Evolutionary conservation across 2,329 filamentous ascomycete species (phyloP).

Genomic region (Sporothrix mexicana): DNA sequence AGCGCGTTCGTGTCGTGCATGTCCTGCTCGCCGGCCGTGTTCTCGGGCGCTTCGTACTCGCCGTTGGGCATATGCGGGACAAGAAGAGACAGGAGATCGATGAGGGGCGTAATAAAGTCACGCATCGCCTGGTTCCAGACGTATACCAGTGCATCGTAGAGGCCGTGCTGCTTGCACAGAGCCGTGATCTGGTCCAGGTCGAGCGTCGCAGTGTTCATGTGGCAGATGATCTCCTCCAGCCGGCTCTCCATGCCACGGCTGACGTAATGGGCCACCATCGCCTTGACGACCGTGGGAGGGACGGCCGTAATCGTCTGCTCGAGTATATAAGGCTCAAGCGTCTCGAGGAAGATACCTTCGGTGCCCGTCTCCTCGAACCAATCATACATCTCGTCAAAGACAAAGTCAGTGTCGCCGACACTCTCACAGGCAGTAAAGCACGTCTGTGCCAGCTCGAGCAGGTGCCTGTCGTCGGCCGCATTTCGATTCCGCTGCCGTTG

Average conservation of each 20-base stretch:
- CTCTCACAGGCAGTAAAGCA: conserved; percentile 84
- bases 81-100: conserved; percentile 78
- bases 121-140: conserved; percentile 91
- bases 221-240: conserved; percentile 92
- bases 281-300: conserved; percentile 84
- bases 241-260: conserved; percentile 74
- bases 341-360: conserved; percentile 81
- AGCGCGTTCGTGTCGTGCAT: conserved; percentile 72
- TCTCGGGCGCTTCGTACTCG: conserved; percentile 51
- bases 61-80: conserved; percentile 62
- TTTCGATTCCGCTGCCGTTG: conserved; percentile 61
- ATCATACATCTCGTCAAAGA: conserved; percentile 90
- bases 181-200: conserved; percentile 92
- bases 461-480: conserved; percentile 59
- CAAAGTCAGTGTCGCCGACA: conserved; percentile 77
- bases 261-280: conserved; percentile 82
- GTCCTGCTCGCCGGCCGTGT: conserved; percentile 63
- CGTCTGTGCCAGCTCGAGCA: conserved; percentile 79
- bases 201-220: conserved; percentile 86
- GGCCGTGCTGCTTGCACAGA: conserved; percentile 86
- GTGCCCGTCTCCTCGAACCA: conserved; percentile 81
- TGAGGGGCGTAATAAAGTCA: conserved; percentile 90
- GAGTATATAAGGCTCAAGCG: conserved; percentile 85
- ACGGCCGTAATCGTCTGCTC: conserved; percentile 75
- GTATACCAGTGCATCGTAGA: conserved; percentile 95